A percentile compares a stretch with the other conserved stretches of the same genome.
Conservation (phyloP, 1,284 basidiomycete genomes). For the Trametes sp. region DNA sequence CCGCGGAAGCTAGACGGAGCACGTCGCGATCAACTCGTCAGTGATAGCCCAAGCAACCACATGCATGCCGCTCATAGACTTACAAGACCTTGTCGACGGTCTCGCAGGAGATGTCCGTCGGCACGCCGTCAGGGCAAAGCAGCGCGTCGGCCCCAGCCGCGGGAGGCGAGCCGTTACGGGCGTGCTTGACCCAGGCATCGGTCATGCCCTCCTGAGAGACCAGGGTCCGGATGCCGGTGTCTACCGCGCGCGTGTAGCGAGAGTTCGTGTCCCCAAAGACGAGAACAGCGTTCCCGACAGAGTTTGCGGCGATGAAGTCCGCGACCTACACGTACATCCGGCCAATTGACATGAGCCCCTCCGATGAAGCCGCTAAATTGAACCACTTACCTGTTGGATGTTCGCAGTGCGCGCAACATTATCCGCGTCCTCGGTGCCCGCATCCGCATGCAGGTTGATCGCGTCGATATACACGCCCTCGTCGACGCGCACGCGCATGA, state of each 20-base stretch:
- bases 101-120: slow-evolving; percentile 19
- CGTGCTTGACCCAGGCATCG: slow-evolving; percentile 22
- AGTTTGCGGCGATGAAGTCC: slow-evolving; percentile 15
- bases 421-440: slow-evolving; percentile 22
- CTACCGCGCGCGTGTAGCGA: slow-evolving; percentile 22
- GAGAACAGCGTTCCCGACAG: slow-evolving; percentile 19
- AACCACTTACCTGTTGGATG: slow-evolving; percentile 14
- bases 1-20: slow-evolving; percentile 13
- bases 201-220: slow-evolving; percentile 19
- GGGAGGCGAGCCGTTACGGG: slow-evolving; percentile 10
- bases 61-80: neutral
- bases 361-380: neutral
- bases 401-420: slow-evolving; percentile 18
- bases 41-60: too few species aligned
- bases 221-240: slow-evolving; percentile 17
- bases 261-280: slow-evolving; percentile 27
- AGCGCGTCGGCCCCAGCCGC: slow-evolving; percentile 9
- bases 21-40: neutral
- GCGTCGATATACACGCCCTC: slow-evolving; percentile 18
- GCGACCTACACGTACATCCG: neutral
- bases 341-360: neutral
- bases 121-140: slow-evolving; percentile 15
- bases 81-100: slow-evolving; percentile 25
- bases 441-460: slow-evolving; percentile 25
- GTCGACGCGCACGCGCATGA: slow-evolving; percentile 21